A percentile compares a stretch with the other conserved stretches of the same genome.
Conservation (phyloP, 2,329 filamentous ascomycete species). For the Claviceps sp. region DNA sequence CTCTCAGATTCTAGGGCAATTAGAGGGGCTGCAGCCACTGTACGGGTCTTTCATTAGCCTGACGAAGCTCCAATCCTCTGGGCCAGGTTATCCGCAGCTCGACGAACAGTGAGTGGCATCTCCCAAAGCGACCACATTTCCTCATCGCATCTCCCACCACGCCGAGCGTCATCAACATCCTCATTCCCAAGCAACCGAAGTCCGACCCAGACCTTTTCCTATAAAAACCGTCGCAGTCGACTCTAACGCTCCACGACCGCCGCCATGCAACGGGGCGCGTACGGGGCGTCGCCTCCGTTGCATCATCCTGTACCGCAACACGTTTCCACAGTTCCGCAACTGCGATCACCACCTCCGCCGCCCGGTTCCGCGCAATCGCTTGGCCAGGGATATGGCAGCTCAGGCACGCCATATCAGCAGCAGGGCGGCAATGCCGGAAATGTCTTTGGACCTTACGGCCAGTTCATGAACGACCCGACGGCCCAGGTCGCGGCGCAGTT, state of each 20-base stretch:
- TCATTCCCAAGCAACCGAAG: neutral
- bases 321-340: conserved; percentile 92
- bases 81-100: too few species aligned
- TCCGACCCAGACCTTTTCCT: neutral
- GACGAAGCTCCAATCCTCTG: too few species aligned
- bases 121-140: conserved; percentile 23
- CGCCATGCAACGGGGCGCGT: conserved; percentile 73
- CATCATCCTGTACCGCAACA: conserved; percentile 97
- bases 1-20: too few species aligned
- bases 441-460: conserved; percentile 62
- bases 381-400: conserved; percentile 43
- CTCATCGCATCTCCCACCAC: conserved; percentile 13
- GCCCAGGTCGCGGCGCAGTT: conserved; percentile 92
- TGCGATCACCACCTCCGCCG: conserved; percentile 84
- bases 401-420: conserved; percentile 57
- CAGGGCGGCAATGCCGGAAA: conserved; percentile 40
- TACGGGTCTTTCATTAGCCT: too few species aligned
- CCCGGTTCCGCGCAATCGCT: conserved; percentile 55
- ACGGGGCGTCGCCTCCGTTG: conserved; percentile 80
- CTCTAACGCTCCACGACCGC: neutral
- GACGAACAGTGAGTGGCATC: conserved; percentile 2
- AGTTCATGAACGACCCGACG: conserved; percentile 91
- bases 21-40: too few species aligned
- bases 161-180: neutral
- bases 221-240: neutral